These are phyloP conservation scores for Hemileccinum rubropunctum DNA, from an alignment of 768 basidiomycete genomes.

Conservation along the genomic window DNA sequence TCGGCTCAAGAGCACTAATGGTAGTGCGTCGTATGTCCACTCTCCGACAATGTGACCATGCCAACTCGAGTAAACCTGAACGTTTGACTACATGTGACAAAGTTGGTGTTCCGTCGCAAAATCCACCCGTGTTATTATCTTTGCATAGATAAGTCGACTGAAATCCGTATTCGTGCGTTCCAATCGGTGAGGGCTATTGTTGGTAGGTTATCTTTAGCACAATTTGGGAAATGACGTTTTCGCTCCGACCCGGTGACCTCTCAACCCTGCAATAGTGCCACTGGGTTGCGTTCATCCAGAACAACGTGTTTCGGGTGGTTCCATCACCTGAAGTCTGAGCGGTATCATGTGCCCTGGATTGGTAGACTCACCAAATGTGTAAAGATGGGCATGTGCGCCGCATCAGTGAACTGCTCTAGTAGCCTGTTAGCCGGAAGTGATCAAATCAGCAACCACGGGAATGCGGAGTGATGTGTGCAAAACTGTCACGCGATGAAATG, in stretches of 20 bases:
- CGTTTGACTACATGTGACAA: neutral
- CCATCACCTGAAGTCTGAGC: neutral
- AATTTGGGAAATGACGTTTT: neutral
- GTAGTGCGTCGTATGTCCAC: neutral
- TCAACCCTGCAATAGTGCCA: neutral
- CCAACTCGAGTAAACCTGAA: neutral
- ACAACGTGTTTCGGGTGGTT: neutral
- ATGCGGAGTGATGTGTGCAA: neutral
- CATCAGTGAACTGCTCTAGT: neutral
- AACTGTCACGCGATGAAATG: neutral
- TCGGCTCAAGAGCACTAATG: neutral
- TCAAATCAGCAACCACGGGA: neutral
- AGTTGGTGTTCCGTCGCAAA: neutral
- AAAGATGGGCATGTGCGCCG: neutral
- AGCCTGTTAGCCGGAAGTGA: neutral
- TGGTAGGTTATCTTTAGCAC: neutral
- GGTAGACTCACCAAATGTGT: neutral
- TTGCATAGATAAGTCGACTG: neutral
- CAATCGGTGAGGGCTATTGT: neutral
- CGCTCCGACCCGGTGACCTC: neutral
- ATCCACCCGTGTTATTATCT: neutral
- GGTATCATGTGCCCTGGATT: neutral
- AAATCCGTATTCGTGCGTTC: neutral
- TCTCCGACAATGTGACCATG: neutral
- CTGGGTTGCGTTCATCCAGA: neutral